phyloP scores from a whole-genome alignment of 2,329 filamentous ascomycete genomes.

The Colletotrichum sp. region DNA sequence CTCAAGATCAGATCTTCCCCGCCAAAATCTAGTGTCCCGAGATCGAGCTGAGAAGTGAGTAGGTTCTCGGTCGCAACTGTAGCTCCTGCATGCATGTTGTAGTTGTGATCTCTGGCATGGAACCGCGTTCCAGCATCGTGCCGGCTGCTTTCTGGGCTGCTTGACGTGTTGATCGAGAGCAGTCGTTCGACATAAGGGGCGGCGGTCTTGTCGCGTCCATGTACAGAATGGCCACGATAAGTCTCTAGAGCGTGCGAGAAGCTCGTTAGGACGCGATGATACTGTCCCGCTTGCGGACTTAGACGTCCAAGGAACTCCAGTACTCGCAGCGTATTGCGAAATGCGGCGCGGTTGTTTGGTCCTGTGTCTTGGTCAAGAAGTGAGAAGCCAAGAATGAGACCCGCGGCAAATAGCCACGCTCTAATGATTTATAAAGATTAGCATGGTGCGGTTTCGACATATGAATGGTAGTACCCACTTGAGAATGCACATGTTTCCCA shows the following conservation, averaged over 20 bases:
- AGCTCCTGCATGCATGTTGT: not conserved
- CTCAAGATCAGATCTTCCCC: not conserved
- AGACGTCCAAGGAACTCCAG: not conserved
- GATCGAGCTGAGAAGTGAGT: not conserved
- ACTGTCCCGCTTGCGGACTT: not conserved
- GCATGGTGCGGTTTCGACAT: no score
- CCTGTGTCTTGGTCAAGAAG: not conserved
- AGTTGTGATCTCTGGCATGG: not conserved
- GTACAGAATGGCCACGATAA: not conserved
- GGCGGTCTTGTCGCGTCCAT: not conserved
- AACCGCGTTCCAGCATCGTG: not conserved
- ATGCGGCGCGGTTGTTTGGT: not conserved
- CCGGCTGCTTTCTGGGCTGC: not conserved
- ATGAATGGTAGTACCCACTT: slow-evolving; percentile 46
- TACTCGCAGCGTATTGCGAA: not conserved
- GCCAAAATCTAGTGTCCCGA: not conserved
- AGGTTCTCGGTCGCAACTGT: not conserved
- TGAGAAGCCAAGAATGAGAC: slow-evolving; percentile 57
- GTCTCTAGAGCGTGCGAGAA: not conserved
- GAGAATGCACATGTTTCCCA: slow-evolving; percentile 63
- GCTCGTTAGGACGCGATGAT: not conserved
- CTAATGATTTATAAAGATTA: fast-evolving
- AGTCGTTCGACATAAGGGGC: not conserved
- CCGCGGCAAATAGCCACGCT: slow-evolving; percentile 54
- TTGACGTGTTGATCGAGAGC: not conserved